phyloP scores from a whole-genome alignment of 176 grass and related monocot genomes.

The Phyllostachys edulis region DNA sequence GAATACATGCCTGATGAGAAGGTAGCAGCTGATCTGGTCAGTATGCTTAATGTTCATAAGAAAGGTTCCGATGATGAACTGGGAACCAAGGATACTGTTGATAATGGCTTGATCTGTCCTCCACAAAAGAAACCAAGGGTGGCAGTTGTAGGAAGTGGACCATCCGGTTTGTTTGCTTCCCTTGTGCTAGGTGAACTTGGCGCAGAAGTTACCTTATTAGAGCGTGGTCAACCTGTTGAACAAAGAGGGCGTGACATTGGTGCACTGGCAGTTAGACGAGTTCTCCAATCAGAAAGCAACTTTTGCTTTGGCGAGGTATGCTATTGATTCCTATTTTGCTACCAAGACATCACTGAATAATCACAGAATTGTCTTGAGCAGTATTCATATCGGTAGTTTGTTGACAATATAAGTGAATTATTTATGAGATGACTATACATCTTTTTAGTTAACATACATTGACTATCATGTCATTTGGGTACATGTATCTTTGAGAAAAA shows the following conservation, averaged over 20 bases:
- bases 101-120: slow-evolving; percentile 31
- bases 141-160: slow-evolving; percentile 83
- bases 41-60: slow-evolving; percentile 47
- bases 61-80: slow-evolving; percentile 23
- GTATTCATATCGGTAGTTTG: slow-evolving; percentile 25
- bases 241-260: slow-evolving; percentile 96
- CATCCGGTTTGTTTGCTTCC: slow-evolving; percentile 88
- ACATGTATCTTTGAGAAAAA: slow-evolving; percentile 1
- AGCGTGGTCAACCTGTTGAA: slow-evolving; percentile 93
- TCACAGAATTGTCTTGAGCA: not conserved
- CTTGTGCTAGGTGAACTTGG: slow-evolving; percentile 92
- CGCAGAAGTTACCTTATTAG: slow-evolving; percentile 85
- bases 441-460: not conserved
- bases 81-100: slow-evolving; percentile 18
- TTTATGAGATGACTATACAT: slow-evolving; percentile 2
- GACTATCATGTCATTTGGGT: not conserved
- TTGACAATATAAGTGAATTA: not conserved
- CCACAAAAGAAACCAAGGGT: slow-evolving; percentile 62
- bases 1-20: slow-evolving; percentile 72
- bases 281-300: slow-evolving; percentile 83
- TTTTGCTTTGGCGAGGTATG: slow-evolving; percentile 98
- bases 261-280: slow-evolving; percentile 78
- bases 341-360: not conserved
- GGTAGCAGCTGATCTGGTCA: slow-evolving; percentile 56
- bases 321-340: slow-evolving; percentile 37